Conservation (phyloP, 768 basidiomycete species). For the Naganishia vishniacii region DNA sequence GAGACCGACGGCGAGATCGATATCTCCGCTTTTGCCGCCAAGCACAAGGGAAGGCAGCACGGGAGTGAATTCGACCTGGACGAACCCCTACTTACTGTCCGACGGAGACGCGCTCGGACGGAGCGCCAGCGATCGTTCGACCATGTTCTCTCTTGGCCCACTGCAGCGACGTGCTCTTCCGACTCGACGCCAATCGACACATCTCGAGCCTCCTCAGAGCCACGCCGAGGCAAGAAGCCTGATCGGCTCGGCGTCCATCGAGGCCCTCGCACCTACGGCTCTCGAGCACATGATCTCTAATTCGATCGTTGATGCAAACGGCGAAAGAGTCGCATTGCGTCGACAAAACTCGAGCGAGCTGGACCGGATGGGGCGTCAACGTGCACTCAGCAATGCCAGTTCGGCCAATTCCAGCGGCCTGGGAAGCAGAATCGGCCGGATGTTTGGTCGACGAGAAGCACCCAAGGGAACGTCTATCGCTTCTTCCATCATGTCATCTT, state of each 20-base stretch:
- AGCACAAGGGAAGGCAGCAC: background rate
- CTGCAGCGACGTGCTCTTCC: background rate
- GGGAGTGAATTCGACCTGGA: background rate
- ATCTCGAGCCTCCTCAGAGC: constrained; percentile 9
- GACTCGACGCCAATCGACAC: constrained; percentile 22
- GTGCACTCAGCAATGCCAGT: constrained; percentile 42
- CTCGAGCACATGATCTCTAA: constrained; percentile 38
- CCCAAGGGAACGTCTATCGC: constrained; percentile 29
- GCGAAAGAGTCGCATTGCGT: background rate
- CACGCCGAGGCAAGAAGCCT: background rate
- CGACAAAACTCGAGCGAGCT: constrained; percentile 1
- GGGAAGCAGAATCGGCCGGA: constrained; percentile 36
- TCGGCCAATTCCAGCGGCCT: constrained; percentile 28
- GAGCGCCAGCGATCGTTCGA: constrained; percentile 26
- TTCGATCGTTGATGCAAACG: constrained; percentile 18
- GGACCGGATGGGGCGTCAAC: constrained; percentile 29
- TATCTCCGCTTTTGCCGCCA: constrained; percentile 18
- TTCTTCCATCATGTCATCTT: background rate
- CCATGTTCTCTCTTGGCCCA: constrained; percentile 11
- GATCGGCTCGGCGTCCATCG: constrained; percentile 26
- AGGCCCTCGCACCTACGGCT: constrained; percentile 28
- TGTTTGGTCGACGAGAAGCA: constrained; percentile 37
- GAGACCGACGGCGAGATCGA: background rate
- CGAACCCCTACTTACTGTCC: background rate
- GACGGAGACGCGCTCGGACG: constrained; percentile 21